These are phyloP conservation scores for Monilinia fructicola DNA, from an alignment of 2,329 filamentous ascomycete genomes.

Conservation along the genomic window DNA sequence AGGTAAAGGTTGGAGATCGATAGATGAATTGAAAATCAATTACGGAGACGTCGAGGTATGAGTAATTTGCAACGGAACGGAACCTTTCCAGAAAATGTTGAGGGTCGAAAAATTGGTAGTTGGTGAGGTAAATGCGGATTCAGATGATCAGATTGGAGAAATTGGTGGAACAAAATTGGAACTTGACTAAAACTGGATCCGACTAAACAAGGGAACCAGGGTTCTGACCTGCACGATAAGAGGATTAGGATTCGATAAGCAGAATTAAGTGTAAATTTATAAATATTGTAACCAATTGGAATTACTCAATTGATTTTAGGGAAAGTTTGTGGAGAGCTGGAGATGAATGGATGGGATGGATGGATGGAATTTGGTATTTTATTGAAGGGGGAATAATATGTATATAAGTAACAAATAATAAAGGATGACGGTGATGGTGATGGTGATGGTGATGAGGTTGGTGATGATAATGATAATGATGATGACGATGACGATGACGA, in stretches of 20 bases:
- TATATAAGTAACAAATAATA: no score
- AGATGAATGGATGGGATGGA: no score
- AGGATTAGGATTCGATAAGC: not conserved
- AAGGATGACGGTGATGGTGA: not conserved
- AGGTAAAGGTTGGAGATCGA: no score
- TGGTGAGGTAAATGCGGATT: not conserved
- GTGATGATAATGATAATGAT: no score
- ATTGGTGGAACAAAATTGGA: no score
- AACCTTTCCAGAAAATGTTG: constrained; percentile 8
- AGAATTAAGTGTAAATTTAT: not conserved
- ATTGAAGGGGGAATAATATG: no score
- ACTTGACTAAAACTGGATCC: not conserved
- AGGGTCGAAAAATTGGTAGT: constrained; percentile 1
- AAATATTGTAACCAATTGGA: constrained; percentile 12
- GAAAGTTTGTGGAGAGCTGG: not conserved
- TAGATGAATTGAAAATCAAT: no score
- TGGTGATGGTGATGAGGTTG: no score
- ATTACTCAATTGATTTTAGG: constrained; percentile 12
- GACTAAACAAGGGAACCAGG: not conserved
- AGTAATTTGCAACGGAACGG: not conserved
- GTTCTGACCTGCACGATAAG: constrained; percentile 9
- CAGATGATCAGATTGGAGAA: not conserved
- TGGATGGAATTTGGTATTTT: no score
- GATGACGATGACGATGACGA: no score
- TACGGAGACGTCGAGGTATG: not conserved